Conservation (phyloP, 2,329 filamentous ascomycete species). For the Xylariales sp. region DNA sequence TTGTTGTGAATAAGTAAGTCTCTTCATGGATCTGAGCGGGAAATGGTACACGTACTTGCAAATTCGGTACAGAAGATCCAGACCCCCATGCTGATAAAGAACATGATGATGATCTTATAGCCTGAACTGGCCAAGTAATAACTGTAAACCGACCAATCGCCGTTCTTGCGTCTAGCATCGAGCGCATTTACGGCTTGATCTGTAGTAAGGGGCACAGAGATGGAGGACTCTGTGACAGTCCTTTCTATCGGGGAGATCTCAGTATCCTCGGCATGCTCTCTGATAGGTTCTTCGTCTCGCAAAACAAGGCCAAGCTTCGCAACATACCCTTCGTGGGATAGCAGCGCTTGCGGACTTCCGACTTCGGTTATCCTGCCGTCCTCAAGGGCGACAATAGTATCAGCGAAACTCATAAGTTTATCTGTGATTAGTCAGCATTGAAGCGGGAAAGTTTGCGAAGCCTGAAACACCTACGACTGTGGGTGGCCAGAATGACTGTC, state of each 20-base stretch:
- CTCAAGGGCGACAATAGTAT: constrained; percentile 5
- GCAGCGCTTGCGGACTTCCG: neutral
- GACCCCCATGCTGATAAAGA: neutral
- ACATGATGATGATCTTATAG: neutral
- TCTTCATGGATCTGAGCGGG: neutral
- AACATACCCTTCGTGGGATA: constrained; percentile 2
- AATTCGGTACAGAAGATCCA: constrained; percentile 8
- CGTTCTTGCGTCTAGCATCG: constrained; percentile 5
- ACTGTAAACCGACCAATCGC: constrained; percentile 6
- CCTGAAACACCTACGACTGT: constrained; percentile 11
- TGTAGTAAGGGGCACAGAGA: too few species aligned
- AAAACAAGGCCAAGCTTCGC: neutral
- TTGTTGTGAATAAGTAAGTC: neutral
- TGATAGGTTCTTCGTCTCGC: neutral
- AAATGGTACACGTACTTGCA: neutral
- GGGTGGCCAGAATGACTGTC: constrained; percentile 25
- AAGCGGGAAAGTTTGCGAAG: too few species aligned
- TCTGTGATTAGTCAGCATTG: neutral
- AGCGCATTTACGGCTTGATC: neutral
- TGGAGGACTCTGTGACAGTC: neutral
- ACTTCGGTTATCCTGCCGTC: constrained; percentile 3
- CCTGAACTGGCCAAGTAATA: constrained; percentile 7
- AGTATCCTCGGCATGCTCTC: neutral
- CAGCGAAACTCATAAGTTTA: constrained; percentile 5
- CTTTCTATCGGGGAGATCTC: neutral